Base-by-base conservation (phyloP, 139 green algal genomes). In the Yamagishiella unicocca region DNA sequence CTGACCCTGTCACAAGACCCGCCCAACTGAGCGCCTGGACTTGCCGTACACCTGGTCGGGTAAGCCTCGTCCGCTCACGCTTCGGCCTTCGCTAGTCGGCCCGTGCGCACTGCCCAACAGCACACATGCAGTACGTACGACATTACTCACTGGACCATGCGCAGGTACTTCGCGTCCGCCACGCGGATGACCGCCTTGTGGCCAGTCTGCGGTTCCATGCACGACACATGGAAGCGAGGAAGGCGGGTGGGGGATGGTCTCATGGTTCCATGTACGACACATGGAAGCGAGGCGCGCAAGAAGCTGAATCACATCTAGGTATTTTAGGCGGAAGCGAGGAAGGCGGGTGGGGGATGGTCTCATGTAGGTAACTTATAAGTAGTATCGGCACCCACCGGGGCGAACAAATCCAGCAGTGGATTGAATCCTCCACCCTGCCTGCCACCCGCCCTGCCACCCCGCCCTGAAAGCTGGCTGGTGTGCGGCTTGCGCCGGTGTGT, bases 101-200 rank as follows among this genome's bases (percentile, higher is more conserved):
- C 50, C 50, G 50, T 14, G 25, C 61, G 14, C 25, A 4, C 61
- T n/a, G n/a, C n/a, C n/a, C n/a, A n/a, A n/a, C n/a, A n/a, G n/a
- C n/a, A n/a, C n/a, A n/a, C n/a, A n/a, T n/a, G n/a, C n/a, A n/a
- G n/a, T n/a, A n/a, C n/a, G n/a, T n/a, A n/a, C n/a, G n/a, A n/a
- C n/a, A n/a, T n/a, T n/a, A 45, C 66, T 17, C 33, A 73, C 66
- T 73, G 43, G 4, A 42, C 72, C 42, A 80, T 8, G 25, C 24
- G 40, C 43, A 38, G 40, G 43, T 29, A 80, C 0, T 9, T 6
- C 4, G 12, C 24, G 40, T 80, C 72, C 1, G 72, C 40, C 29
- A 80, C 72, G 38, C 72, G 72, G 24, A 80, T 61, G 27, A 80
- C 72, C 8, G 72, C 40, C 72, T 80, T 80, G 40, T 29, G 19